Conservation (phyloP, 202 grass and related monocot genomes). For the Cymbopogon flexuosus region DNA sequence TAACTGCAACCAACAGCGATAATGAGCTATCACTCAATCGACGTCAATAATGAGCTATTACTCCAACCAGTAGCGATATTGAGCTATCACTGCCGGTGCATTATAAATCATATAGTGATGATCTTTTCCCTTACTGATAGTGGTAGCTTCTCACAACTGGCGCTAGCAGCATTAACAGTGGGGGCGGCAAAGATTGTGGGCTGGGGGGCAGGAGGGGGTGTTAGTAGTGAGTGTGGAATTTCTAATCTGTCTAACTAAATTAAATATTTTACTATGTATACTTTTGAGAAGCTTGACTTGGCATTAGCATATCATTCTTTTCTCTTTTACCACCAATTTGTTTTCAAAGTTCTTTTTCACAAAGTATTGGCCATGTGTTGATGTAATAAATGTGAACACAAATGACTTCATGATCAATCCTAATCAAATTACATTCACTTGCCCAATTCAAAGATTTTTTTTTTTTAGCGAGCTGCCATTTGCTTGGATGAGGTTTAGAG, state of each 20-base stretch:
- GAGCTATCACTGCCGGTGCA: no score
- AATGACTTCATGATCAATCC: background rate
- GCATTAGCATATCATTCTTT: background rate
- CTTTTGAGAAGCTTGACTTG: background rate
- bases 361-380: background rate
- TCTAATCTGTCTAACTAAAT: background rate
- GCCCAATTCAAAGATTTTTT: background rate
- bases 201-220: no score
- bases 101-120: no score
- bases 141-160: no score
- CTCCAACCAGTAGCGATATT: no score
- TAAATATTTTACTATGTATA: background rate
- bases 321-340: background rate
- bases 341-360: background rate
- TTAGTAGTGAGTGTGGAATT: no score
- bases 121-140: no score
- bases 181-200: no score
- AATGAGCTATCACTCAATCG: no score
- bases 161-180: no score
- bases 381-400: background rate
- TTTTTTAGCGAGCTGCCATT: background rate
- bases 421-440: background rate
- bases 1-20: no score
- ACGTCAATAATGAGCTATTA: no score
- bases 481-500: background rate